Conservation (phyloP, 2,329 filamentous ascomycete species). For the Fusarium sp. region DNA sequence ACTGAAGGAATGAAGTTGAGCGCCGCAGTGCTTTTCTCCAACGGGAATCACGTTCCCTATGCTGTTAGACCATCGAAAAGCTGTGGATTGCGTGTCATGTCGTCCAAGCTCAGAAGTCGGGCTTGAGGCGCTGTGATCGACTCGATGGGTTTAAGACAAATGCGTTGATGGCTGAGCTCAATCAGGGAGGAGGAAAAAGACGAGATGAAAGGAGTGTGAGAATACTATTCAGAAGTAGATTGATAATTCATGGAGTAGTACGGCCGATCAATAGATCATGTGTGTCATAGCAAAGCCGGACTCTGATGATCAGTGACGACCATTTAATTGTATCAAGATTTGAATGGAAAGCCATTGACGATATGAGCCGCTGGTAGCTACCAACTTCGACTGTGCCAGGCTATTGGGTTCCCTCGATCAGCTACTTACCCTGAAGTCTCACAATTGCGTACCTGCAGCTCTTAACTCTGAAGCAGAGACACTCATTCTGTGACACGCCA, state of each 20-base stretch:
- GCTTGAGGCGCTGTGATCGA: constrained; percentile 15
- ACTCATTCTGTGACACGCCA: constrained; percentile 43
- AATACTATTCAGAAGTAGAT: neutral
- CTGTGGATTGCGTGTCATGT: constrained; percentile 24
- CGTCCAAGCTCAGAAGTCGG: constrained; percentile 7
- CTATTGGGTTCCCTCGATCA: constrained; percentile 21
- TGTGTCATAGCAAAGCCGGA: neutral
- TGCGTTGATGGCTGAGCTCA: constrained; percentile 22
- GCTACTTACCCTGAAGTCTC: constrained; percentile 3
- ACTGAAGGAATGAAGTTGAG: constrained; percentile 25
- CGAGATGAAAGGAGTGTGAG: constrained; percentile 12
- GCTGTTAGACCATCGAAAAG: neutral
- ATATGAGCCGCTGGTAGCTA: neutral
- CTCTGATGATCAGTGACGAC: constrained; percentile 4
- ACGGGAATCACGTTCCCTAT: neutral
- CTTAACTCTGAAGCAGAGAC: constrained; percentile 21
- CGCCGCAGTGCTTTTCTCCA: constrained; percentile 20
- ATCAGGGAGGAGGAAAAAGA: constrained; percentile 12
- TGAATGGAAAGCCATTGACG: neutral
- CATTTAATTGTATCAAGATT: constrained; percentile 5
- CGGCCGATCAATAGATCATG: neutral
- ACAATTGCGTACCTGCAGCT: neutral
- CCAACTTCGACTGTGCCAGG: constrained; percentile 5
- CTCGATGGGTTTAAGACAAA: constrained; percentile 19
- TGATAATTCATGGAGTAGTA: neutral